These are phyloP conservation scores for Wallacemonas sp. DNA, from an alignment of 208 protist genomes.

Conservation along the genomic window DNA sequence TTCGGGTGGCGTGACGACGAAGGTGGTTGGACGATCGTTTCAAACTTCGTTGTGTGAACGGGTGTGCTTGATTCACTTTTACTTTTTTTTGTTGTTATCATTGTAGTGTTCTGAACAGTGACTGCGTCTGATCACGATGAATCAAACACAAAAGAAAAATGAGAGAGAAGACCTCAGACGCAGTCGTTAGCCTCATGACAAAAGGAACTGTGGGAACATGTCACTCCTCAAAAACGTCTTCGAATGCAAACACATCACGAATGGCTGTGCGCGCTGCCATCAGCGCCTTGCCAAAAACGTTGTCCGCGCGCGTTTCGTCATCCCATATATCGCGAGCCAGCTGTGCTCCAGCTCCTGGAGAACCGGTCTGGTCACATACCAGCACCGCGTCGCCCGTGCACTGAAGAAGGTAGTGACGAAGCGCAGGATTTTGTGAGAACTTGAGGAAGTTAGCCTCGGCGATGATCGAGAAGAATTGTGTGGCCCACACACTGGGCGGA, in stretches of 20 bases:
- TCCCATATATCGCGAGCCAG: neutral
- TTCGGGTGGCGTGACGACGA: no score
- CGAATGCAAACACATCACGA: neutral
- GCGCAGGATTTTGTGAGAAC: neutral
- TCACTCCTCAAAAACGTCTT: conserved; percentile 8
- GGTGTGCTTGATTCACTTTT: no score
- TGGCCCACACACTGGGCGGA: neutral
- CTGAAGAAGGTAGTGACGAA: neutral
- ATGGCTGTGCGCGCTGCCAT: neutral
- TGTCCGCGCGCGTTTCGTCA: neutral
- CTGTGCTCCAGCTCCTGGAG: neutral
- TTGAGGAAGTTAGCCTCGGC: conserved; percentile 8
- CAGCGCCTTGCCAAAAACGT: neutral
- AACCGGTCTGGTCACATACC: neutral
- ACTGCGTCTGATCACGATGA: no score
- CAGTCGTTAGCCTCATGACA: no score
- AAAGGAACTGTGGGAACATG: no score
- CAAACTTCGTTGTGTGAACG: no score
- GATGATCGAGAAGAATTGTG: neutral
- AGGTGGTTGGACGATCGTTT: no score
- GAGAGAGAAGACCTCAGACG: no score
- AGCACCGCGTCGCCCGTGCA: conserved; percentile 1
- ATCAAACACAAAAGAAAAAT: no score
- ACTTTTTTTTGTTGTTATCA: no score
- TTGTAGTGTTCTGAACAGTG: no score